Conservation (phyloP, 2,329 filamentous ascomycete species). For the Thermoascus crustaceus region DNA sequence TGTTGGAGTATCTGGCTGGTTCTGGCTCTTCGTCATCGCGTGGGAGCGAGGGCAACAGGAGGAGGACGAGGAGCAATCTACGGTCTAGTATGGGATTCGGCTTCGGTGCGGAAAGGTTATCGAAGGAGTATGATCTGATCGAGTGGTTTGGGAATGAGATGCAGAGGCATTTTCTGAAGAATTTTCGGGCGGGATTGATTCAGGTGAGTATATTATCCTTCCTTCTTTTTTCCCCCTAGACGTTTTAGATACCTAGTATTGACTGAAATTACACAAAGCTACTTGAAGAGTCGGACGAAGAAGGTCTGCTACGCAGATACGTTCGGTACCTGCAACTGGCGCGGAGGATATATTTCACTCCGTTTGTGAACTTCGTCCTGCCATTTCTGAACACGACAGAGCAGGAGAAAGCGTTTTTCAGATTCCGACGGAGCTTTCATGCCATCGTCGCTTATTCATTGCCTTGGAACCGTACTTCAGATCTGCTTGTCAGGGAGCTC, state of each 20-base stretch:
- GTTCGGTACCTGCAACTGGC: slow-evolving; percentile 29
- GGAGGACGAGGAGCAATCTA: too few species aligned
- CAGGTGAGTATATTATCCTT: slow-evolving; percentile 29
- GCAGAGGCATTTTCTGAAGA: slow-evolving; percentile 34
- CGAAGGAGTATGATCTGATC: slow-evolving; percentile 23
- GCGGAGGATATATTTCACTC: slow-evolving; percentile 30
- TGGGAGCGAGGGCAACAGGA: too few species aligned
- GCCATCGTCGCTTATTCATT: slow-evolving; percentile 42
- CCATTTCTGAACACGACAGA: slow-evolving; percentile 18
- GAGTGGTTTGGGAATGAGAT: slow-evolving; percentile 39
- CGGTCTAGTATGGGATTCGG: too few species aligned
- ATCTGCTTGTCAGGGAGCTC: slow-evolving; percentile 37
- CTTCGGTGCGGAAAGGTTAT: slow-evolving; percentile 11
- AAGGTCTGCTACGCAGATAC: slow-evolving; percentile 21
- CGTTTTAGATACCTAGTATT: background rate
- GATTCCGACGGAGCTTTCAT: slow-evolving; percentile 37
- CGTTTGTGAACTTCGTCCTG: slow-evolving; percentile 26
- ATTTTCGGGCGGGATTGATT: slow-evolving; percentile 26
- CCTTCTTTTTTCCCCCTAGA: too few species aligned
- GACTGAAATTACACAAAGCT: slow-evolving; percentile 14
- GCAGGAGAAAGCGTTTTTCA: slow-evolving; percentile 23
- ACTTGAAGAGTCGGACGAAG: slow-evolving; percentile 15
- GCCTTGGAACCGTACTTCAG: slow-evolving; percentile 33
- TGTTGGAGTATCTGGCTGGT: slow-evolving; percentile 31
- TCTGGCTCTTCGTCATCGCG: too few species aligned